These are phyloP conservation scores for Achaetomium macrosporum DNA, from an alignment of 2,329 filamentous ascomycete species.

Conservation along the genomic window DNA sequence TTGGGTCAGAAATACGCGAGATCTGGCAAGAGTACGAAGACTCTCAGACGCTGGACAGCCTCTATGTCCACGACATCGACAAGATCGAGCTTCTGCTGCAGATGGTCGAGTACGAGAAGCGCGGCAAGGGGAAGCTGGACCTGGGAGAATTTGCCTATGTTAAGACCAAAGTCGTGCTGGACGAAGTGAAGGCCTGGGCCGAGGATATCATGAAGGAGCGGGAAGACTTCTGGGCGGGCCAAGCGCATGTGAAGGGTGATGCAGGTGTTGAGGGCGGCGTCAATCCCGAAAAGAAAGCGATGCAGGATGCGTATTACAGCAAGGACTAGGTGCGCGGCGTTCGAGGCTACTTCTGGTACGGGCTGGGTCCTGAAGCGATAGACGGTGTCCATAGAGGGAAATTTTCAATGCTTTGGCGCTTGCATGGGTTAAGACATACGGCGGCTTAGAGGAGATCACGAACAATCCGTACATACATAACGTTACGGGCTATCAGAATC, in stretches of 20 bases:
- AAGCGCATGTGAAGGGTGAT: slow-evolving; percentile 43
- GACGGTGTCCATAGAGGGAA: no score
- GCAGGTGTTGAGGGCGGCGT: slow-evolving; percentile 38
- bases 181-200: slow-evolving; percentile 77
- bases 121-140: slow-evolving; percentile 59
- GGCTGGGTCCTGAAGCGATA: no score
- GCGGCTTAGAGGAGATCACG: no score
- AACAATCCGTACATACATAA: no score
- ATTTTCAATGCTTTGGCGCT: no score
- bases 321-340: slow-evolving; percentile 14
- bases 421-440: no score
- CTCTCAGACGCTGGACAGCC: slow-evolving; percentile 71
- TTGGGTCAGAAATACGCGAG: slow-evolving; percentile 63
- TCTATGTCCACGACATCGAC: slow-evolving; percentile 93
- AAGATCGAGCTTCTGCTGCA: slow-evolving; percentile 94
- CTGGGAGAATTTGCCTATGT: slow-evolving; percentile 85
- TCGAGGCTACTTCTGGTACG: no score
- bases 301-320: slow-evolving; percentile 47
- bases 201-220: slow-evolving; percentile 71
- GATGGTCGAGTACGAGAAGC: slow-evolving; percentile 93
- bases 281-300: slow-evolving; percentile 30
- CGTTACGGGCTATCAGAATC: no score
- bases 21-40: slow-evolving; percentile 98
- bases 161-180: slow-evolving; percentile 62
- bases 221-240: slow-evolving; percentile 61